A percentile compares a stretch with the other conserved stretches of the same genome.
Conservation (phyloP, 1,139 yeast species). For the Scheffersomyces quercinus region DNA sequence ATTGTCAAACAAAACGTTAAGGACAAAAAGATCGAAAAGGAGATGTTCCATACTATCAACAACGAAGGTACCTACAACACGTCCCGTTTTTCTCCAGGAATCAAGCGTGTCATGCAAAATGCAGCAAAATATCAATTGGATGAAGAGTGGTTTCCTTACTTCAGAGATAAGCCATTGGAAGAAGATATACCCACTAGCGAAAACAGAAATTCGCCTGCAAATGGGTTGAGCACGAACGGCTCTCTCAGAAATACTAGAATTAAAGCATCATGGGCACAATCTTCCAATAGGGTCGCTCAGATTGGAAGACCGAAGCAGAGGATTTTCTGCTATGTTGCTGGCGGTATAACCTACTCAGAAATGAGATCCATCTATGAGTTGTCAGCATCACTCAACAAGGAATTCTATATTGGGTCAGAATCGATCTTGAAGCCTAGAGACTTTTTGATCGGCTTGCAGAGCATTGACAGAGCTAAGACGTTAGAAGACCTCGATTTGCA, state of each 20-base stretch:
- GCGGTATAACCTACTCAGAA: slow-evolving; percentile 88
- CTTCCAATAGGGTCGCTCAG: slow-evolving; percentile 31
- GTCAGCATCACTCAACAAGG: slow-evolving; percentile 61
- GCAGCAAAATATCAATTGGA: slow-evolving; percentile 52
- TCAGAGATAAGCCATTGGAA: slow-evolving; percentile 71
- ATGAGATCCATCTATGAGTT: slow-evolving; percentile 75
- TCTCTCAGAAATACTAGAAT: slow-evolving; percentile 73
- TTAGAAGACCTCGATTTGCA: slow-evolving; percentile 36
- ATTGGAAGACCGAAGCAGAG: slow-evolving; percentile 59
- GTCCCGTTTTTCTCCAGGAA: slow-evolving; percentile 74
- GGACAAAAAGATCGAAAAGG: slow-evolving; percentile 41
- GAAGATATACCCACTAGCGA: slow-evolving; percentile 47
- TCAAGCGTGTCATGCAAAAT: slow-evolving; percentile 57
- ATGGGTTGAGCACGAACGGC: slow-evolving; percentile 14
- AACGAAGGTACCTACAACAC: slow-evolving; percentile 69
- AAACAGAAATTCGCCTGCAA: slow-evolving; percentile 15
- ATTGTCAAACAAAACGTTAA: slow-evolving; percentile 53
- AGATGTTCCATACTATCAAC: slow-evolving; percentile 63
- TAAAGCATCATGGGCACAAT: slow-evolving; percentile 80
- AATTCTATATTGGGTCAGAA: slow-evolving; percentile 83
- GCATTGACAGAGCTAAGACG: slow-evolving; percentile 37
- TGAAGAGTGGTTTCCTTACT: slow-evolving; percentile 66
- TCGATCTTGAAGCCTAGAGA: slow-evolving; percentile 68
- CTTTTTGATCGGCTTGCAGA: slow-evolving; percentile 47
- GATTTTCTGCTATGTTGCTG: slow-evolving; percentile 79